These are phyloP conservation scores for Cyclotella atomus DNA, from an alignment of 108 stramenopile species.

Conservation along the genomic window DNA sequence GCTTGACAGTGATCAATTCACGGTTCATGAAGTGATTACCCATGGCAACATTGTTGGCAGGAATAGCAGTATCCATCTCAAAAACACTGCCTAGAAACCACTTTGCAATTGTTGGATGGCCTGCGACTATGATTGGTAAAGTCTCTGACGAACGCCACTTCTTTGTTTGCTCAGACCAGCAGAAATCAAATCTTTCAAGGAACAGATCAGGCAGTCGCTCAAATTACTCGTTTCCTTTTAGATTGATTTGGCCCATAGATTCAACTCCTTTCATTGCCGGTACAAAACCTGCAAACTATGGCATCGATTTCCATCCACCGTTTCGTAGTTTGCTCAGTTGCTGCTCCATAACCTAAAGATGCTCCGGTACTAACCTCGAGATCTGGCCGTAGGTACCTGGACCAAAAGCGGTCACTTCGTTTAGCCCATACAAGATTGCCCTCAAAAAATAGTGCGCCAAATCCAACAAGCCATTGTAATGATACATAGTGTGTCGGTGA, in stretches of 20 bases:
- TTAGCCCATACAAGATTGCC: not conserved
- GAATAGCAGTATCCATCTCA: not conserved
- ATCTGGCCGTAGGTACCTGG: slow-evolving; percentile 1
- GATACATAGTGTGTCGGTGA: not conserved
- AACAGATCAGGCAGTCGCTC: not conserved
- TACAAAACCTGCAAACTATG: not conserved
- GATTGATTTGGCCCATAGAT: not conserved
- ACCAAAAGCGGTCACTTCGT: not conserved
- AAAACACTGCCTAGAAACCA: not conserved
- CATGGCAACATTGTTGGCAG: not conserved
- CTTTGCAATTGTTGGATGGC: not conserved
- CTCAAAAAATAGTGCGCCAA: not conserved
- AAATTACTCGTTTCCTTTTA: not conserved
- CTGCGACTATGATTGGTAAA: not conserved
- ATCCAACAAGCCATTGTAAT: not conserved
- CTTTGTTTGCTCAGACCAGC: not conserved
- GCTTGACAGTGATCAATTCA: not conserved
- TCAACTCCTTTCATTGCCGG: not conserved
- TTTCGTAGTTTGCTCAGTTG: not conserved
- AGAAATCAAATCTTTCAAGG: not conserved
- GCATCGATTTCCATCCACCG: not conserved
- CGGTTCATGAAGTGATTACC: not conserved
- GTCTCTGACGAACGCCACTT: not conserved
- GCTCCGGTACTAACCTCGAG: not conserved
- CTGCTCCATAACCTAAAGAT: not conserved